A percentile compares a stretch with the other conserved stretches of the same genome.
phyloP scores from a whole-genome alignment of 768 basidiomycete species.

The Lactifluus volemus region DNA sequence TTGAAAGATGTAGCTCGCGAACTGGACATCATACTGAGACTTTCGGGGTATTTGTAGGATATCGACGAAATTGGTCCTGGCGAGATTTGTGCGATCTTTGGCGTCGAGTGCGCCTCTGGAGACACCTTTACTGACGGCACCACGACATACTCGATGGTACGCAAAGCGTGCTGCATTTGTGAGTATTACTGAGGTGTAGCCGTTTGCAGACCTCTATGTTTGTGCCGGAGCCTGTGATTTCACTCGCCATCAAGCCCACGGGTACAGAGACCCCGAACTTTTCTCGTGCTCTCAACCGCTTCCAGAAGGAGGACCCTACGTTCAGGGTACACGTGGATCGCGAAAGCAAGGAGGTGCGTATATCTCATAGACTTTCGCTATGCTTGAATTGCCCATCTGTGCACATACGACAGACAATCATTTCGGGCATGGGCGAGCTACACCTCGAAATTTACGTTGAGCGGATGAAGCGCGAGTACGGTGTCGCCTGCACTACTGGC shows the following conservation, averaged over 20 bases:
- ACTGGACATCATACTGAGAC: not conserved
- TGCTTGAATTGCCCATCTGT: not conserved
- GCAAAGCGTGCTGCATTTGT: constrained; percentile 20
- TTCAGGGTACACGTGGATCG: constrained; percentile 94
- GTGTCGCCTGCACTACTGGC: constrained; percentile 85
- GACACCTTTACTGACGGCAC: constrained; percentile 97
- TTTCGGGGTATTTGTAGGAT: constrained; percentile 43
- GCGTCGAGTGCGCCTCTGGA: constrained; percentile 95
- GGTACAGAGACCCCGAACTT: constrained; percentile 95
- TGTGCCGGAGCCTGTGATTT: constrained; percentile 97
- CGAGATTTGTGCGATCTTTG: constrained; percentile 99
- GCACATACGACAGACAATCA: constrained; percentile 67
- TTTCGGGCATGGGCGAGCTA: constrained; percentile 98
- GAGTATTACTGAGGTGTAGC: not conserved
- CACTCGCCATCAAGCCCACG: constrained; percentile 83
- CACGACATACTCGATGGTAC: constrained; percentile 86
- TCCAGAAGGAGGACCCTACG: constrained; percentile 98
- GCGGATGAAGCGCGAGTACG: constrained; percentile 97
- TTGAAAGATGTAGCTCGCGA: not conserved
- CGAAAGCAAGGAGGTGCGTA: constrained; percentile 82
- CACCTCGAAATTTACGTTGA: constrained; percentile 99
- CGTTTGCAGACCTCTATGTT: constrained; percentile 83
- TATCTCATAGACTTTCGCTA: not conserved
- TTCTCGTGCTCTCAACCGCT: constrained; percentile 91
- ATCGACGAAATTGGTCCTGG: constrained; percentile 91